Conservation (phyloP, 495 filamentous ascomycete species). For the Pyrenopolyporus hunteri region DNA sequence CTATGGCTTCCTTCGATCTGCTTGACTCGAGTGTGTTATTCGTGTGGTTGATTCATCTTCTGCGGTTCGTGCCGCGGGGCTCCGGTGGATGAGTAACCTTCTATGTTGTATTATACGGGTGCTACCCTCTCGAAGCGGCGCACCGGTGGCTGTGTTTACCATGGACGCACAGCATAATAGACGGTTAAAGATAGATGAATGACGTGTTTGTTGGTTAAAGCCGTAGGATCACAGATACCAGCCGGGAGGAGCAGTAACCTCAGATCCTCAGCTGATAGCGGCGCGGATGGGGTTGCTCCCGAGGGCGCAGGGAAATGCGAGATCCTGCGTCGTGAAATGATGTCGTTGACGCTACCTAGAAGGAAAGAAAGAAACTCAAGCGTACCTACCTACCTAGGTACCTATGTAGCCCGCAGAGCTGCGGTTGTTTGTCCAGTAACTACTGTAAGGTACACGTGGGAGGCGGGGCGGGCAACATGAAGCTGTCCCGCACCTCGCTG, state of each 20-base stretch:
- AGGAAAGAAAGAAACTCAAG: too few relatives aligned
- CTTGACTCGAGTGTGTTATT: too few relatives aligned
- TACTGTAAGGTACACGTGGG: too few relatives aligned
- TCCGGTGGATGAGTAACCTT: too few relatives aligned
- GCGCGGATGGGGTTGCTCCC: slow-evolving; percentile 2
- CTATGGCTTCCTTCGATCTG: background rate
- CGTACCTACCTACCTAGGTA: background rate
- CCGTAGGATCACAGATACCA: background rate
- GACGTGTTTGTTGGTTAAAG: too few relatives aligned
- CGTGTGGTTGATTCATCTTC: background rate
- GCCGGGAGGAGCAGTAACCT: background rate
- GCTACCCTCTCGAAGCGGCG: background rate
- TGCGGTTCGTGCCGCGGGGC: background rate
- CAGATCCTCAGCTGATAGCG: background rate
- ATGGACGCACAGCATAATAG: background rate
- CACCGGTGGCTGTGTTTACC: background rate
- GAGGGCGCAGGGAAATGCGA: slow-evolving; percentile 1
- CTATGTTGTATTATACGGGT: background rate
- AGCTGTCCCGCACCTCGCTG: too few relatives aligned
- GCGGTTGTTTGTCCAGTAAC: too few relatives aligned
- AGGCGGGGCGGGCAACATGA: too few relatives aligned
- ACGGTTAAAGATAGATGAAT: too few relatives aligned
- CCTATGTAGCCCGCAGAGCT: too few relatives aligned
- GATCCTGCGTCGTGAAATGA: too few relatives aligned
- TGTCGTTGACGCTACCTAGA: too few relatives aligned